Base-by-base conservation (phyloP, 176 grass and related monocot genomes). In the Ensete ventricosum region DNA sequence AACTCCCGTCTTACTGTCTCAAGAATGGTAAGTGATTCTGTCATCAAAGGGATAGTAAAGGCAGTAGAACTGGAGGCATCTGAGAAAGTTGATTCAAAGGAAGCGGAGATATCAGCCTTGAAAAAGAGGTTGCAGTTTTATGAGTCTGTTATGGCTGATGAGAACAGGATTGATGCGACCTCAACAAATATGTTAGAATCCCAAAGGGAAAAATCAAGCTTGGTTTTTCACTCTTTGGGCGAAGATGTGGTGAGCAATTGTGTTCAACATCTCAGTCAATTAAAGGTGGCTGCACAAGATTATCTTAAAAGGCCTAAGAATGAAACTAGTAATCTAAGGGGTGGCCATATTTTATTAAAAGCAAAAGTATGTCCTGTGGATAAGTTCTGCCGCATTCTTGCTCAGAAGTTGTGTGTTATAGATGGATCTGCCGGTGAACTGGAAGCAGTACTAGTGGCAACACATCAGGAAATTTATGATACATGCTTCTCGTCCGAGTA, bases 51-150 rank as follows among this genome's bases (percentile, higher is more conserved):
- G 17, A 78, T 84, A 60, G 70, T 92, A 52, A 67, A 58, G 52
- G 90, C 85, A 77, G 64, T 86, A 70, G 67, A 72, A 21, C 63
- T 80, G 50, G 79, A 86, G 69, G 64, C 68, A 9, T 71, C 53
- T 71, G 68, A 7, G 13, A 54, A 71, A 71, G 73, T 89, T 48
- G 73, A 73, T 54, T 77, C 73, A 50, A 92, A 86, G 76, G 81
- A 92, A 71, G 79, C 77, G 52, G 84, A 86, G 67, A 84, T 89
- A 82, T 16, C 34, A 19, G 59, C 63, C 22, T 64, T 92, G 76
- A 72, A 82, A 22, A 27, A 86, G 75, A 86, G 60, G 67, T 72
- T 86, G 22, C 77, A 72, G 57, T 79, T 80, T 43, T 62, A 76
- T 0, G 79, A 50, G 8, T 16, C 62, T 29, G 24, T 24, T 75